These are phyloP conservation scores for Flaveria robusta DNA, from an alignment of 129 eudicot genomes.

Conservation along the genomic window DNA sequence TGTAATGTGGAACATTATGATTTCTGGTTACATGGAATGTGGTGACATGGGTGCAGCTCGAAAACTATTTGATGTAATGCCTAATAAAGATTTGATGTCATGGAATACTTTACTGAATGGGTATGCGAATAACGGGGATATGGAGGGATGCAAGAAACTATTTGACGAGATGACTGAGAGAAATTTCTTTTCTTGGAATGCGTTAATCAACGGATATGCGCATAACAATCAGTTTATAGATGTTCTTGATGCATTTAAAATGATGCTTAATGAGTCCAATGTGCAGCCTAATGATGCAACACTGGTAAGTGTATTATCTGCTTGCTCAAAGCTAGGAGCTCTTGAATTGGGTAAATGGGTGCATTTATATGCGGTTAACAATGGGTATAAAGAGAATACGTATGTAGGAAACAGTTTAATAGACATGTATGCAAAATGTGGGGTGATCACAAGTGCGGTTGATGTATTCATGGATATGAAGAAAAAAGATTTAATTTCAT, in stretches of 20 bases:
- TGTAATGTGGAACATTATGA: constrained; percentile 78
- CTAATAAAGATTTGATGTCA: constrained; percentile 63
- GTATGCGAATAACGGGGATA: constrained; percentile 60
- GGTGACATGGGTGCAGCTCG: constrained; percentile 61
- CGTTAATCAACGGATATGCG: constrained; percentile 65
- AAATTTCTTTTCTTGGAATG: constrained; percentile 82
- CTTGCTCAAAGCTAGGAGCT: constrained; percentile 82
- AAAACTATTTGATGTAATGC: constrained; percentile 61
- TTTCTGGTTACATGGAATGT: constrained; percentile 52
- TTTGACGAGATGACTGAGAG: constrained; percentile 65
- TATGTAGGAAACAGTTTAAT: constrained; percentile 60
- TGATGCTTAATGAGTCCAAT: constrained; percentile 56
- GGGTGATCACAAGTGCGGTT: constrained; percentile 54
- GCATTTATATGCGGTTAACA: constrained; percentile 53
- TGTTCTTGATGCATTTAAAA: constrained; percentile 59
- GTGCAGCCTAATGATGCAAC: constrained; percentile 78
- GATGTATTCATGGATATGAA: constrained; percentile 49
- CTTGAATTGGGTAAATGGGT: constrained; percentile 81
- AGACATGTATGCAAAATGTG: constrained; percentile 90
- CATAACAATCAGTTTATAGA: constrained; percentile 43
- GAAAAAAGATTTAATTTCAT: constrained; percentile 67
- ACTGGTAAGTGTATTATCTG: constrained; percentile 55
- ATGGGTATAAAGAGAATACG: constrained; percentile 50
- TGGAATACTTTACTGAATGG: constrained; percentile 78
- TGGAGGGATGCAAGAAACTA: constrained; percentile 56